Percentiles rank a stretch among this genome's conserved stretches.
Conservation (phyloP, 2,329 filamentous ascomycete species). For the Alternaria gaisen region DNA sequence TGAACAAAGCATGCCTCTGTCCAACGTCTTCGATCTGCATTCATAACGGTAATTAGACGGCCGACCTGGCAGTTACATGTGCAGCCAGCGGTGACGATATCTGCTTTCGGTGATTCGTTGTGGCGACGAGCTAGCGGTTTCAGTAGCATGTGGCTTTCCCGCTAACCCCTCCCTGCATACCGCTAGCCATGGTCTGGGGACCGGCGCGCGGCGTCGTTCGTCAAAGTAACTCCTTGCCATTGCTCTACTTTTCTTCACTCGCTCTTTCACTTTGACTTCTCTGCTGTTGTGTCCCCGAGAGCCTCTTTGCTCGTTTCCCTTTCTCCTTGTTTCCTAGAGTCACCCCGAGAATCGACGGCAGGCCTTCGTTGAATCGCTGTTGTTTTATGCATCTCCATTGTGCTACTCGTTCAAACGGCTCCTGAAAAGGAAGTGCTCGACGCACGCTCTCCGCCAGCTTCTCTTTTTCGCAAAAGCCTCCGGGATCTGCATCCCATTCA, state of each 20-base stretch:
- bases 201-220: constrained; percentile 12
- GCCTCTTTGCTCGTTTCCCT: constrained; percentile 33
- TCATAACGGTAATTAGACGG: constrained; percentile 11
- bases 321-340: constrained; percentile 28
- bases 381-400: constrained; percentile 26
- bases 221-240: constrained; percentile 15
- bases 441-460: constrained; percentile 39
- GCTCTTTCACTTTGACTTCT: constrained; percentile 12
- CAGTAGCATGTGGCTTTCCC: constrained; percentile 31
- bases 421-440: constrained; percentile 40
- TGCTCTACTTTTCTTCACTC: constrained; percentile 24
- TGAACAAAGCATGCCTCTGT: neutral
- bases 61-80: constrained; percentile 12
- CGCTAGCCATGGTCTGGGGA: constrained; percentile 18
- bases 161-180: constrained; percentile 28
- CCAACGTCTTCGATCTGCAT: neutral
- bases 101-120: constrained; percentile 32
- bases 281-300: constrained; percentile 27
- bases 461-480: constrained; percentile 21
- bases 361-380: constrained; percentile 45
- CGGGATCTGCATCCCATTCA: constrained; percentile 15
- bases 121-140: constrained; percentile 28
- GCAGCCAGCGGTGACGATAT: constrained; percentile 17
- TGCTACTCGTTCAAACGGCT: constrained; percentile 24
- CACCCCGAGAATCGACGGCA: constrained; percentile 34